Evolutionary conservation across 306 rosid species (phyloP).

Genomic region (Vigna reflexopilosa): DNA sequence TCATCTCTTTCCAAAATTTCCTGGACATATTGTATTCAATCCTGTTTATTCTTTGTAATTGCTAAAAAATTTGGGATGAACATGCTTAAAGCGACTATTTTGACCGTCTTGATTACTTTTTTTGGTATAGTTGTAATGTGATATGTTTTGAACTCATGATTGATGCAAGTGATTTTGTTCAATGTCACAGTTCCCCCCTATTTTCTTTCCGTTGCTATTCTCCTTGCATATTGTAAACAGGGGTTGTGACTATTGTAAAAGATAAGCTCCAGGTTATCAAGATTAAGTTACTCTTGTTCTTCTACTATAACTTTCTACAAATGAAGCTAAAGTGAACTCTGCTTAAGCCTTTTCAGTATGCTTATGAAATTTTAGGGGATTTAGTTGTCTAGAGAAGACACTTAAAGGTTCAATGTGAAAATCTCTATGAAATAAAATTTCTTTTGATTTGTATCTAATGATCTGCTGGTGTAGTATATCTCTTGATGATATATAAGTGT

Average conservation of each 20-base stretch:
- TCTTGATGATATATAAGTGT: conserved; percentile 14
- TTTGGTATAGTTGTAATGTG: conserved; percentile 11
- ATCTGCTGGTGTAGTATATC: neutral
- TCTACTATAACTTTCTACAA: neutral
- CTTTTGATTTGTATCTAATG: conserved; percentile 2
- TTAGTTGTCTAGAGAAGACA: conserved; percentile 4
- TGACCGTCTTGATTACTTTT: neutral
- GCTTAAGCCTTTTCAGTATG: conserved; percentile 15
- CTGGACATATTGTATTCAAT: neutral
- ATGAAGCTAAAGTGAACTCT: conserved; percentile 10
- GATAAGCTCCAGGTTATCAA: neutral
- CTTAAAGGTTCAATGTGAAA: neutral
- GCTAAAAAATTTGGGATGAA: conserved; percentile 1
- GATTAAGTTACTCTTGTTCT: too few species aligned
- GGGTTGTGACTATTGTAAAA: conserved; percentile 27
- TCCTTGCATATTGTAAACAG: conserved; percentile 8
- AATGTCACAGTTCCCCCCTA: neutral
- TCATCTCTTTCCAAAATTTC: conserved; percentile 23
- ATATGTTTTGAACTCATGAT: conserved; percentile 33
- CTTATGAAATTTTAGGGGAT: conserved; percentile 10
- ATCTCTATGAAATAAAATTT: conserved; percentile 3
- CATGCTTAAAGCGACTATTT: conserved; percentile 15
- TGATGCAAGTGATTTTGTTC: conserved; percentile 30
- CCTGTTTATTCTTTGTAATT: conserved; percentile 12
- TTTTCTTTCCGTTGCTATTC: conserved; percentile 4